Percentiles rank a stretch among this genome's conserved stretches.
Conservation (phyloP, 371 early-diverging fungal species). For the Batrachochytrium dendrobatidis region DNA sequence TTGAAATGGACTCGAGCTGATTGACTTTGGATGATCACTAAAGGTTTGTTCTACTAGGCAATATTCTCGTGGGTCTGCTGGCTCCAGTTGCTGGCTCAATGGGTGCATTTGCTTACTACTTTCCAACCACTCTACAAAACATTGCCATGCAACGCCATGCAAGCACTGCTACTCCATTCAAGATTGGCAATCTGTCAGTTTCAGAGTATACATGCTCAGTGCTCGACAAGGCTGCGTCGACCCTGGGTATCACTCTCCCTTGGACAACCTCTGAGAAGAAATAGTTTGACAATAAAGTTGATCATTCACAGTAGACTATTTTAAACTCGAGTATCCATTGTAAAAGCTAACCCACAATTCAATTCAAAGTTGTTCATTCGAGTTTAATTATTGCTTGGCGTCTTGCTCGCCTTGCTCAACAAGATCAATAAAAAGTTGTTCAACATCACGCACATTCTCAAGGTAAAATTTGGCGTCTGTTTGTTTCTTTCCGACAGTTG, state of each 20-base stretch:
- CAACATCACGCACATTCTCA: constrained; percentile 45
- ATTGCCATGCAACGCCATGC: neutral
- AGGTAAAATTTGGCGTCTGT: constrained; percentile 87
- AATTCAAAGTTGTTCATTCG: no score
- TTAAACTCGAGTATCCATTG: no score
- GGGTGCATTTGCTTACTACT: neutral
- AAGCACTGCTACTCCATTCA: neutral
- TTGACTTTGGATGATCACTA: neutral
- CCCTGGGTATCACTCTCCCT: neutral
- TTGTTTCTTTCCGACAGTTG: constrained; percentile 93
- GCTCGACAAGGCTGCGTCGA: neutral
- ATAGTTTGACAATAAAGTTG: no score
- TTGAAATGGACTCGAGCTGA: neutral
- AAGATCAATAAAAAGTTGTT: constrained; percentile 16
- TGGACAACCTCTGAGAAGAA: no score
- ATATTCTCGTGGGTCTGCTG: neutral
- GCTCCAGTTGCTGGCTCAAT: neutral
- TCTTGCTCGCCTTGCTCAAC: neutral
- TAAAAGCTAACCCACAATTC: no score
- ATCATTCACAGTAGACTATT: no score
- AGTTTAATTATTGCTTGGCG: no score
- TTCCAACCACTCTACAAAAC: neutral
- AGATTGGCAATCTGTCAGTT: neutral
- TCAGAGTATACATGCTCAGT: neutral
- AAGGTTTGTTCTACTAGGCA: neutral